Percentiles rank a stretch among this genome's conserved stretches.
These are phyloP conservation scores for Centrapalus pauciflorus DNA, from an alignment of 129 eudicot species.

Conservation along the genomic window DNA sequence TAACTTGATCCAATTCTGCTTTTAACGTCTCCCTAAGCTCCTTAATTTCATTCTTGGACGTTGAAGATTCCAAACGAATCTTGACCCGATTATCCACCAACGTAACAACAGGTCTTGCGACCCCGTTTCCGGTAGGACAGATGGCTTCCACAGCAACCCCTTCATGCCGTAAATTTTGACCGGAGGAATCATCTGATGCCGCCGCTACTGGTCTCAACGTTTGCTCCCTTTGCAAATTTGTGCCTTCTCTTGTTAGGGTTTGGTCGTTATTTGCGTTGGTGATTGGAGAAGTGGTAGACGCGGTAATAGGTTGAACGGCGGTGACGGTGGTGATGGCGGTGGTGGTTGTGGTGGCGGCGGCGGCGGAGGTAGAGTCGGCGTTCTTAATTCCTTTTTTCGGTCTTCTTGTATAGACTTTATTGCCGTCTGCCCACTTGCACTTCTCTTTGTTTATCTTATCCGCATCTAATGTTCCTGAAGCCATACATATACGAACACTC, in stretches of 20 bases:
- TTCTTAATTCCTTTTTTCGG: constrained; percentile 16
- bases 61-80: constrained; percentile 39
- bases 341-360: neutral
- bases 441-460: constrained; percentile 44
- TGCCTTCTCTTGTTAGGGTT: constrained; percentile 25
- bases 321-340: constrained; percentile 5
- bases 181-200: constrained; percentile 23
- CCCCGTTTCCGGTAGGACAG: constrained; percentile 26
- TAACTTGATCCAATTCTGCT: constrained; percentile 60
- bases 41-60: constrained; percentile 35
- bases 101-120: constrained; percentile 29
- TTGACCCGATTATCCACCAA: constrained; percentile 53
- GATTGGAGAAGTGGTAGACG: neutral
- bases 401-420: constrained; percentile 62
- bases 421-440: constrained; percentile 42
- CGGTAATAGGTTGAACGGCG: neutral
- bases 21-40: constrained; percentile 50
- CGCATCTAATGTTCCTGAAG: constrained; percentile 60
- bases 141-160: constrained; percentile 1
- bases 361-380: constrained; percentile 12
- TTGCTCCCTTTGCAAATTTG: constrained; percentile 14
- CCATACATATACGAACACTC: constrained; percentile 67
- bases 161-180: constrained; percentile 15
- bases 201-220: neutral
- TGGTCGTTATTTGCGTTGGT: constrained; percentile 16